These are phyloP conservation scores for Rhizopogon vulgaris DNA, from an alignment of 768 basidiomycete species.

Conservation along the genomic window DNA sequence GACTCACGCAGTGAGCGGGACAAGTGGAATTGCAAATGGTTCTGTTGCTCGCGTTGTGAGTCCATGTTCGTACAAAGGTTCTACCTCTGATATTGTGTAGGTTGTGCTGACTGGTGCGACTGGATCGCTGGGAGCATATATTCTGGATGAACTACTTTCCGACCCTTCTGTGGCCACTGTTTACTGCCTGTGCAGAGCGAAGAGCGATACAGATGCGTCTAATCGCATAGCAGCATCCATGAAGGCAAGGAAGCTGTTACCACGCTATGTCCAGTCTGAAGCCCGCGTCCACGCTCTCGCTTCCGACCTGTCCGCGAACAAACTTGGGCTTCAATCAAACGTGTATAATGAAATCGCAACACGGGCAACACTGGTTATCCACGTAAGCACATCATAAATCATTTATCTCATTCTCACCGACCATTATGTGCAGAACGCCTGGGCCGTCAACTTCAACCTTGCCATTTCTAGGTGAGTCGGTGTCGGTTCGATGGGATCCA, in stretches of 20 bases:
- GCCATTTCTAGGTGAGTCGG: slow-evolving; percentile 19
- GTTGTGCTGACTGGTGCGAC: slow-evolving; percentile 46
- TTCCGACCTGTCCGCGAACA: slow-evolving; percentile 32
- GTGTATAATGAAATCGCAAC: slow-evolving; percentile 31
- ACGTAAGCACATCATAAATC: slow-evolving; percentile 22
- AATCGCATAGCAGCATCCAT: slow-evolving; percentile 38
- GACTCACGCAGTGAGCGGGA: not conserved
- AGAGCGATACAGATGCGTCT: slow-evolving; percentile 36
- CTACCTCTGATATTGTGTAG: slow-evolving; percentile 1
- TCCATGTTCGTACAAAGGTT: slow-evolving; percentile 5
- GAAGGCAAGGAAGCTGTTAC: slow-evolving; percentile 26
- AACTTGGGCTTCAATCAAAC: slow-evolving; percentile 34
- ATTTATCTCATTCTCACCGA: not conserved
- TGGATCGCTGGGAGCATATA: slow-evolving; percentile 49
- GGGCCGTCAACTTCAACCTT: slow-evolving; percentile 53
- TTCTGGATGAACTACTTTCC: slow-evolving; percentile 39
- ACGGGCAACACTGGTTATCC: slow-evolving; percentile 39
- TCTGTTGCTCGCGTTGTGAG: not conserved
- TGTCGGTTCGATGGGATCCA: not conserved
- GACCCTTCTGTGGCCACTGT: slow-evolving; percentile 33
- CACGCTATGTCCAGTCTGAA: slow-evolving; percentile 6
- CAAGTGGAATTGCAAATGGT: slow-evolving; percentile 8
- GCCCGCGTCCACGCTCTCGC: slow-evolving; percentile 35
- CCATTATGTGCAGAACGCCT: slow-evolving; percentile 37
- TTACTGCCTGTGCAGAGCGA: slow-evolving; percentile 46